Conservation (phyloP, 1,284 basidiomycete genomes). For the Ceratobasidium papillatum region DNA sequence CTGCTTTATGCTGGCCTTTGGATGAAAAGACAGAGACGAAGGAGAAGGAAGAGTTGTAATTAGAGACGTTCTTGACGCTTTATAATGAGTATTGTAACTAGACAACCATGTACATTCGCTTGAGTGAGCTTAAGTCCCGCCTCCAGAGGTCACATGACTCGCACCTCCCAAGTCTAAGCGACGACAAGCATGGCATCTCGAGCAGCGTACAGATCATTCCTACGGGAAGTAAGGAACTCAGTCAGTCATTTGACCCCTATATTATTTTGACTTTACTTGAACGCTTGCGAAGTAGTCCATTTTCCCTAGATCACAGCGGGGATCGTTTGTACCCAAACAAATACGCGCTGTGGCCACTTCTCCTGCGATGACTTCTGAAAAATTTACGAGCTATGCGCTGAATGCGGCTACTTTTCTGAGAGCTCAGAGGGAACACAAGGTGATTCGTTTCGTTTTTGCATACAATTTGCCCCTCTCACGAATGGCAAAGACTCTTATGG, state of each 20-base stretch:
- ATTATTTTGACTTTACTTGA: not conserved
- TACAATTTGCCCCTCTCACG: not conserved
- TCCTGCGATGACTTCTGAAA: conserved; percentile 22
- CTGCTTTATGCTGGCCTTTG: conserved; percentile 85
- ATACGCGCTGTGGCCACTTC: conserved; percentile 30
- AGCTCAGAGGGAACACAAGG: conserved; percentile 23
- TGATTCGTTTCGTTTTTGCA: not conserved
- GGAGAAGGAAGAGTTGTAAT: conserved; percentile 50
- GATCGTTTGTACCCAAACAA: conserved; percentile 23
- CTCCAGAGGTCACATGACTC: conserved; percentile 1
- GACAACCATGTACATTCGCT: not conserved
- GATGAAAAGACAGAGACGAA: conserved; percentile 46
- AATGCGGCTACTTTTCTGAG: conserved; percentile 34
- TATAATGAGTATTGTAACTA: not conserved
- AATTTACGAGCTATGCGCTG: conserved; percentile 17
- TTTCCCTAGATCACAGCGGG: conserved; percentile 28
- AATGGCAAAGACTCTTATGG: conserved; percentile 19
- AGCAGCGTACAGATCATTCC: conserved; percentile 27
- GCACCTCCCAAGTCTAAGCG: not conserved
- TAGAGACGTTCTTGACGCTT: conserved; percentile 31
- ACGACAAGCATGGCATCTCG: conserved; percentile 25
- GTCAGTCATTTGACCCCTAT: not conserved
- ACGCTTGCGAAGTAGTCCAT: conserved; percentile 16
- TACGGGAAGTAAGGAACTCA: conserved; percentile 34
- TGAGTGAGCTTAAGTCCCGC: not conserved